Evolutionary conservation across 495 filamentous ascomycete genomes (phyloP).

Genomic region (Xylaria telfairii): DNA sequence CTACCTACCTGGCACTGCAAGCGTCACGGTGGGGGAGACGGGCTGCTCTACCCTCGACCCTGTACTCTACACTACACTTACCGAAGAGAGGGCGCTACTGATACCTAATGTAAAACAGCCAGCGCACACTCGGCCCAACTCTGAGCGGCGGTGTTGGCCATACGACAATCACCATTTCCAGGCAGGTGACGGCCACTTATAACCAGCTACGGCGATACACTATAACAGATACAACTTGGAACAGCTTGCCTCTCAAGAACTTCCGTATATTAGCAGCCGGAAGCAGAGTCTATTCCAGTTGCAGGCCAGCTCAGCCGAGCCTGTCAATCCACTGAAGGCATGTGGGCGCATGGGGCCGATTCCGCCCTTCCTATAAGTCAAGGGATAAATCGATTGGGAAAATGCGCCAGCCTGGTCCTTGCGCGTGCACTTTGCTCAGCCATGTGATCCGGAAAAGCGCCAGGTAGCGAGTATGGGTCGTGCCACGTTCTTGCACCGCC

Average conservation of each 20-base stretch:
- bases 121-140: not conserved
- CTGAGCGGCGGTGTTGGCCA: constrained; percentile 13
- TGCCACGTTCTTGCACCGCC: constrained; percentile 20
- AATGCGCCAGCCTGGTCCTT: constrained; percentile 6
- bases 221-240: not conserved
- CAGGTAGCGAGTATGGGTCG: constrained; percentile 9
- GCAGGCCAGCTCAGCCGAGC: not conserved
- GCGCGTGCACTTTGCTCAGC: constrained; percentile 11
- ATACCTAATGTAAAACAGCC: constrained; percentile 17
- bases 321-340: not conserved
- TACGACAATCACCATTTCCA: constrained; percentile 4
- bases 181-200: not conserved
- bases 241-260: not conserved
- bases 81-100: not conserved
- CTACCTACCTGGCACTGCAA: not conserved
- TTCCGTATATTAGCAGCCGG: not conserved
- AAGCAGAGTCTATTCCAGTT: not conserved
- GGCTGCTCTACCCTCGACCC: too few species aligned
- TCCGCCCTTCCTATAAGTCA: constrained; percentile 4
- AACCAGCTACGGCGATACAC: not conserved
- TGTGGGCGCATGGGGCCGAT: constrained; percentile 3
- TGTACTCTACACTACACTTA: too few species aligned
- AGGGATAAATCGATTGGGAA: constrained; percentile 5
- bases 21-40: not conserved
- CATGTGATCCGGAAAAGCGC: constrained; percentile 11